Conservation (phyloP, 1,139 yeast species). For the Debaryomyces udenii region DNA sequence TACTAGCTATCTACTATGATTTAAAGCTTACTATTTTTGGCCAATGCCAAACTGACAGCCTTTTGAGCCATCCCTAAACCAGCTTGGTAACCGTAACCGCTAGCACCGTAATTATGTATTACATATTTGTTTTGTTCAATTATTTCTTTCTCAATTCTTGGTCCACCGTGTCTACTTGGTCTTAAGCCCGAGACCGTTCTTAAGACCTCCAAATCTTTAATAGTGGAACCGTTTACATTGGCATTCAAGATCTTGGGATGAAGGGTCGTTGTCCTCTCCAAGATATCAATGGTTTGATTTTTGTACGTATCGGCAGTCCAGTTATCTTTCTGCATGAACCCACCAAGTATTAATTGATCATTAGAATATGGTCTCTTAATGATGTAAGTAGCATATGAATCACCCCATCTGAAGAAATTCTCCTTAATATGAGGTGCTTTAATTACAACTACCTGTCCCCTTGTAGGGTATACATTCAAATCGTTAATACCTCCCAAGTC, state of each 20-base stretch:
- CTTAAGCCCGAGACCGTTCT: conserved; percentile 69
- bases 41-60: conserved; percentile 13
- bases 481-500: conserved; percentile 62
- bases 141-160: conserved; percentile 58
- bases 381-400: conserved; percentile 59
- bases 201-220: conserved; percentile 40
- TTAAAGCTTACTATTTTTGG: conserved; percentile 4
- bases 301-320: conserved; percentile 60
- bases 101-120: conserved; percentile 74
- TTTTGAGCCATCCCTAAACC: conserved; percentile 64
- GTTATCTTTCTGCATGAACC: conserved; percentile 60
- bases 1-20: not conserved
- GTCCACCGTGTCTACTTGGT: conserved; percentile 72
- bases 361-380: conserved; percentile 69
- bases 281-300: conserved; percentile 58
- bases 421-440: conserved; percentile 58
- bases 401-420: conserved; percentile 55
- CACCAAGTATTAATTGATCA: conserved; percentile 68
- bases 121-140: conserved; percentile 31
- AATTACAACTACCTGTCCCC: conserved; percentile 71
- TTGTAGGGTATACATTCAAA: conserved; percentile 54
- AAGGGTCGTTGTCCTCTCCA: conserved; percentile 55
- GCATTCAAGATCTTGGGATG: conserved; percentile 53
- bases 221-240: conserved; percentile 26
- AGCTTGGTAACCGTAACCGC: conserved; percentile 77